A percentile compares a stretch with the other conserved stretches of the same genome.
These are phyloP conservation scores for Hyparrhenia diplandra DNA, from an alignment of 176 grass and related monocot species.

Conservation along the genomic window DNA sequence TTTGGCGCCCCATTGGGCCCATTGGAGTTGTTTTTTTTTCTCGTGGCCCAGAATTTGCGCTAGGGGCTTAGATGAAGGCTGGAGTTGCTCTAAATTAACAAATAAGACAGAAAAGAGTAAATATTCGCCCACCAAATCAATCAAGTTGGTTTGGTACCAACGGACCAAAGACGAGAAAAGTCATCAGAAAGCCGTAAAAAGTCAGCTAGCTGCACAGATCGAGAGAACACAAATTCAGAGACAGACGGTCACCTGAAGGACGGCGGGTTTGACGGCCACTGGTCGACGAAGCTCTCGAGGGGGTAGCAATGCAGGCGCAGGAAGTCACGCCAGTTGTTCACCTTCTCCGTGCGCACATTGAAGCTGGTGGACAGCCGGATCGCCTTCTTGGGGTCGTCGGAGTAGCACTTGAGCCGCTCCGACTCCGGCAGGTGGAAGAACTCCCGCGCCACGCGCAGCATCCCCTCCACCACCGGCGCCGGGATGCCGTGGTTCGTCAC, in stretches of 20 bases:
- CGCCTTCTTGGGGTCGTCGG: slow-evolving; percentile 78
- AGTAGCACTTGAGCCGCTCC: slow-evolving; percentile 91
- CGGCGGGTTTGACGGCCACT: slow-evolving; percentile 78
- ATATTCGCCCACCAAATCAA: too few relatives aligned
- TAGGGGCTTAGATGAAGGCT: too few relatives aligned
- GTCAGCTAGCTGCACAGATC: too few relatives aligned
- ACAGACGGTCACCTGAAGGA: slow-evolving; percentile 66
- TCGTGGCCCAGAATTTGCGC: too few relatives aligned
- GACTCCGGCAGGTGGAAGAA: slow-evolving; percentile 93
- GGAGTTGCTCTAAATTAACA: too few relatives aligned
- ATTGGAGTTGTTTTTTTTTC: too few relatives aligned
- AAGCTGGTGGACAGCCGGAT: slow-evolving; percentile 86
- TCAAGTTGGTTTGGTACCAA: too few relatives aligned
- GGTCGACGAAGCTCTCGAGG: slow-evolving; percentile 64
- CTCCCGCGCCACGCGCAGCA: slow-evolving; percentile 63
- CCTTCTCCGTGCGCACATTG: slow-evolving; percentile 85
- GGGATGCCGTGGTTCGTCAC: slow-evolving; percentile 82
- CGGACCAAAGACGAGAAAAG: too few relatives aligned
- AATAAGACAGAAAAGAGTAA: too few relatives aligned
- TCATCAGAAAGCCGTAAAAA: too few relatives aligned
- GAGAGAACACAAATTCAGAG: too few relatives aligned
- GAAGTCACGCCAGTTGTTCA: slow-evolving; percentile 89
- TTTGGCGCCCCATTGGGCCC: too few relatives aligned
- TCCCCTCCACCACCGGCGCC: slow-evolving; percentile 35
- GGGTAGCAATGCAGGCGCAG: slow-evolving; percentile 84